Conservation (phyloP, 768 basidiomycete genomes). For the Amanita jacksonii region DNA sequence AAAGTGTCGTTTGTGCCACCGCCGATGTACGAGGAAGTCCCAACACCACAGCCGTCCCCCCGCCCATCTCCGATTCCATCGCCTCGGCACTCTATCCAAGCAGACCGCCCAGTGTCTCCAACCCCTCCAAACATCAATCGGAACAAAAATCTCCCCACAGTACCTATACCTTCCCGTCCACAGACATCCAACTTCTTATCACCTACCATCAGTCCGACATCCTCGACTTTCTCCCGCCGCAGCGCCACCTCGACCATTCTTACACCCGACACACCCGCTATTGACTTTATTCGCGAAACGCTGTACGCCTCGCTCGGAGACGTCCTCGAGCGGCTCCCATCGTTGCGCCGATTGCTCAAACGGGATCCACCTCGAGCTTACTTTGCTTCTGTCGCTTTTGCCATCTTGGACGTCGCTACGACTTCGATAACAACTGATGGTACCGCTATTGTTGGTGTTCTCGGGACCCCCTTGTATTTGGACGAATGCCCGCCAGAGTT, state of each 20-base stretch:
- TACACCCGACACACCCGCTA: constrained; percentile 45
- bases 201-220: too few relatives aligned
- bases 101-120: not conserved
- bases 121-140: not conserved
- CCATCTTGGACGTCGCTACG: constrained; percentile 61
- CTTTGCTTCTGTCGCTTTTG: constrained; percentile 64
- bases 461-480: constrained; percentile 47
- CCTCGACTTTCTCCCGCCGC: constrained; percentile 10
- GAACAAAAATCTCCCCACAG: constrained; percentile 1
- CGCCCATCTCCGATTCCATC: constrained; percentile 17
- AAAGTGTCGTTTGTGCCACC: constrained; percentile 54
- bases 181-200: too few relatives aligned
- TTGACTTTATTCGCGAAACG: constrained; percentile 78
- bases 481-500: constrained; percentile 53
- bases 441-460: constrained; percentile 46
- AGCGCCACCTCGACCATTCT: constrained; percentile 32
- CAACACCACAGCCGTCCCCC: constrained; percentile 8
- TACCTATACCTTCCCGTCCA: not conserved
- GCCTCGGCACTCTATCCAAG: constrained; percentile 8
- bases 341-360: constrained; percentile 47
- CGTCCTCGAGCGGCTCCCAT: constrained; percentile 44
- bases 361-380: constrained; percentile 65
- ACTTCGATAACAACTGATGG: constrained; percentile 34
- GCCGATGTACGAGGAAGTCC: constrained; percentile 42
- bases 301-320: constrained; percentile 77